Conservation (phyloP, 176 grass and related monocot genomes). For the Eremochloa ophiuroides region DNA sequence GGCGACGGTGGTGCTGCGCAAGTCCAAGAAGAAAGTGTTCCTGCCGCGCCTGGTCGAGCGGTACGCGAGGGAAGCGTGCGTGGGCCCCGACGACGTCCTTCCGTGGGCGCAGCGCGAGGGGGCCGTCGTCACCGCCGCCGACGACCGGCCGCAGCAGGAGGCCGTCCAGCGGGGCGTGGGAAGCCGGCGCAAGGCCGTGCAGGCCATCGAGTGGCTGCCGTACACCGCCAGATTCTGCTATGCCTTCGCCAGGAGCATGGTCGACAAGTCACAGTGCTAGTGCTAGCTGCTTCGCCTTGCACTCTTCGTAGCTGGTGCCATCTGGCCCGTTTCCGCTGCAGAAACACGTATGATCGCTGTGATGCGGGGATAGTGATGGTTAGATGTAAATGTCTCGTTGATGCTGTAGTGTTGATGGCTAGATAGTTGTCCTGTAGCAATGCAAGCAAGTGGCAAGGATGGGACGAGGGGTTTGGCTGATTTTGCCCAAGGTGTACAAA, state of each 20-base stretch:
- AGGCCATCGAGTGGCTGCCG: constrained; percentile 87
- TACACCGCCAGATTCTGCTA: constrained; percentile 85
- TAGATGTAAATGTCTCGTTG: not conserved
- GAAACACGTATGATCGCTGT: not conserved
- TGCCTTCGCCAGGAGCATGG: constrained; percentile 53
- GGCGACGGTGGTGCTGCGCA: constrained; percentile 55
- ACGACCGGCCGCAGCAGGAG: constrained; percentile 44
- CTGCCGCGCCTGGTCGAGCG: constrained; percentile 68
- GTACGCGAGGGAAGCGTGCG: constrained; percentile 64
- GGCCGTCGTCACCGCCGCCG: constrained; percentile 11
- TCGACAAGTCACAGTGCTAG: constrained; percentile 39
- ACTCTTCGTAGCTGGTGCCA: not conserved
- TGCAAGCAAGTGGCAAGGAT: not conserved
- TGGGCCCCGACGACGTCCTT: constrained; percentile 55
- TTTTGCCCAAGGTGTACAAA: not conserved
- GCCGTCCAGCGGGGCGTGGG: constrained; percentile 32
- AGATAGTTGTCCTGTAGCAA: not conserved
- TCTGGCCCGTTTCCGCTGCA: not conserved
- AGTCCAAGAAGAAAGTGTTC: constrained; percentile 66
- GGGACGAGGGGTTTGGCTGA: not conserved
- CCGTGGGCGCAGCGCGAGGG: constrained; percentile 46
- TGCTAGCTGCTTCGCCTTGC: not conserved
- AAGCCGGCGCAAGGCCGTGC: constrained; percentile 57
- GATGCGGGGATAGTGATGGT: not conserved
- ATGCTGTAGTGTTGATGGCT: not conserved